Evolutionary conservation across 192 early-diverging fungal species (phyloP).

Genomic region (Podila epicladia): DNA sequence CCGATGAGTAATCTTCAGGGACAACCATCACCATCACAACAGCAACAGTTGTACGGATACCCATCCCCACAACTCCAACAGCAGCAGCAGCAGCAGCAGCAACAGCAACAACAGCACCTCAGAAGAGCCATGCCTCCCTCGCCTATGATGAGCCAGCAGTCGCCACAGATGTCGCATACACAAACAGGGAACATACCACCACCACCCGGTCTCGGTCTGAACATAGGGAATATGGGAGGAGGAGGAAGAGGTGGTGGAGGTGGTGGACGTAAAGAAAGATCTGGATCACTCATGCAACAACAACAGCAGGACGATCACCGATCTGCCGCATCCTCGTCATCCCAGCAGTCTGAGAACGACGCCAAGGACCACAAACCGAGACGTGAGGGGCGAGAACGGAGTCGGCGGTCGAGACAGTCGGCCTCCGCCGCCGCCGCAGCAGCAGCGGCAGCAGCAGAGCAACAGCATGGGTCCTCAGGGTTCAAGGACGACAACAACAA

Average conservation of each 20-base stretch:
- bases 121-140: not conserved
- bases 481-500: conserved; percentile 1
- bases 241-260: not conserved
- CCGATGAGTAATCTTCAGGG: too few relatives aligned
- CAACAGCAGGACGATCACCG: not conserved
- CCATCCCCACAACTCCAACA: conserved; percentile 8
- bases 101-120: conserved; percentile 1
- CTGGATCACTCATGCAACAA: not conserved
- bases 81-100: conserved; percentile 16
- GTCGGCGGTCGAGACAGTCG: conserved; percentile 9
- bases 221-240: not conserved
- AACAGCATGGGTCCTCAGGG: not conserved
- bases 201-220: conserved; percentile 15
- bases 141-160: not conserved
- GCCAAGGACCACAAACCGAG: conserved; percentile 28
- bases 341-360: conserved; percentile 26
- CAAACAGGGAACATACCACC: conserved; percentile 1
- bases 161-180: not conserved
- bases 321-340: conserved; percentile 1
- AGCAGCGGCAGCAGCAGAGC: not conserved
- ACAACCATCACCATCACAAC: not conserved
- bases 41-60: not conserved
- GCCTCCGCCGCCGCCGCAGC: conserved; percentile 2
- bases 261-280: conserved; percentile 2
- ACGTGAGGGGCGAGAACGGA: conserved; percentile 19